Evolutionary conservation across 371 early-diverging fungal species (phyloP).

Genomic region (Mortierella polycephala): DNA sequence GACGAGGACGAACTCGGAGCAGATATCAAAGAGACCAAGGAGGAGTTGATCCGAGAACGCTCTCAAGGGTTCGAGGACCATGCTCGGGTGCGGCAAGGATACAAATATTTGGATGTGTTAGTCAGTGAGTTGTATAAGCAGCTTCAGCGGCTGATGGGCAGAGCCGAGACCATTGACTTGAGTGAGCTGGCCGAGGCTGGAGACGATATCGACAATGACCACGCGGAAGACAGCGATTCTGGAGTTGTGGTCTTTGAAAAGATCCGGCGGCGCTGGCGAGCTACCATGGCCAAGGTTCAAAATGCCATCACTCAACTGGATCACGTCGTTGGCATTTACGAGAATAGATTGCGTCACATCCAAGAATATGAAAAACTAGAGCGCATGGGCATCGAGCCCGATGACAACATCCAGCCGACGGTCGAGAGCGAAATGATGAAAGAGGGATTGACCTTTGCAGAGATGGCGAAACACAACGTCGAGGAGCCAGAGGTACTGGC

Average conservation of each 20-base stretch:
- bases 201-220: constrained; percentile 9
- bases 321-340: constrained; percentile 9
- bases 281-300: constrained; percentile 16
- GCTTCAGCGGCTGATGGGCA: constrained; percentile 9
- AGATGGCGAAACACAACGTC: constrained; percentile 12
- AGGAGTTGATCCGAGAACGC: constrained; percentile 39
- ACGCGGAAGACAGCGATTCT: not conserved
- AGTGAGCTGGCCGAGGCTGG: constrained; percentile 31
- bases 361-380: constrained; percentile 27
- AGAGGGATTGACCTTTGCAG: constrained; percentile 32
- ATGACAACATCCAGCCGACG: constrained; percentile 31
- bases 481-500: constrained; percentile 31
- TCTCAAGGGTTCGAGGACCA: constrained; percentile 30
- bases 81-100: constrained; percentile 32
- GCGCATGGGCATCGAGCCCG: constrained; percentile 28
- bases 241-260: constrained; percentile 21
- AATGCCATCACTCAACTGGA: constrained; percentile 13
- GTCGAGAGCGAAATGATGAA: constrained; percentile 47
- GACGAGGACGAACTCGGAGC: constrained; percentile 22
- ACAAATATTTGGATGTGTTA: constrained; percentile 21
- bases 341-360: constrained; percentile 16
- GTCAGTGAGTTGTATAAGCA: constrained; percentile 22
- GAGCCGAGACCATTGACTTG: constrained; percentile 14
- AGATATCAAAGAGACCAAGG: constrained; percentile 28
- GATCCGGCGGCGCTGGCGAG: constrained; percentile 21